Conservation (phyloP, 2,329 filamentous ascomycete species). For the Aciculosporium take region DNA sequence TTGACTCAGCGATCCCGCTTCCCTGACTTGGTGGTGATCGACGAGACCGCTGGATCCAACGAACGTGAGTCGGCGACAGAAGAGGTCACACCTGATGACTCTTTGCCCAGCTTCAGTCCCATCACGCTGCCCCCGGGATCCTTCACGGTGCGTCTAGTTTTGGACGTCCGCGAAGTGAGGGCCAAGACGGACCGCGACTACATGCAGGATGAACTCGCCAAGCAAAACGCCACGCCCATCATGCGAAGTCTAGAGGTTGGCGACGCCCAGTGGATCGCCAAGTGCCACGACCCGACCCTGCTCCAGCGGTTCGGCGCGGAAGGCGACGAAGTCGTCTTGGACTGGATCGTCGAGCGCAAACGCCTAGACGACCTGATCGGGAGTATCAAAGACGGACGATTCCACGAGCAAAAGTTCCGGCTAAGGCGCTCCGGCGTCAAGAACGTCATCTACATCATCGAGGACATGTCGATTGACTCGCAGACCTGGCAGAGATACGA, state of each 20-base stretch:
- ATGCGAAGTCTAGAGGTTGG: conserved; percentile 58
- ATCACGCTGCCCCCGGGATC: conserved; percentile 48
- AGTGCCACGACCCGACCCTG: conserved; percentile 44
- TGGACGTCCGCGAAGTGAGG: conserved; percentile 63
- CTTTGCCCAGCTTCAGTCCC: conserved; percentile 38
- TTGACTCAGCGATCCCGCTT: conserved; percentile 9
- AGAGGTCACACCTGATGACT: conserved; percentile 7
- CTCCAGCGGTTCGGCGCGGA: conserved; percentile 43
- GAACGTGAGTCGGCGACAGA: conserved; percentile 6
- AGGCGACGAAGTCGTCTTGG: conserved; percentile 58
- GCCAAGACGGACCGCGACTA: conserved; percentile 63
- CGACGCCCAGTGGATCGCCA: conserved; percentile 69
- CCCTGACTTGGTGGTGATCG: conserved; percentile 2
- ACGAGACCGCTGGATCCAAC: not conserved
- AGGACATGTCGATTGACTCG: conserved; percentile 51
- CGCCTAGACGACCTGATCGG: conserved; percentile 65
- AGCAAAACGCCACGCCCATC: conserved; percentile 49
- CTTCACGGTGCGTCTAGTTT: conserved; percentile 57
- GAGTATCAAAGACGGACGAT: conserved; percentile 71
- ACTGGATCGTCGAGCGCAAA: conserved; percentile 73
- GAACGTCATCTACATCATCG: conserved; percentile 66
- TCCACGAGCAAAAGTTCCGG: conserved; percentile 75
- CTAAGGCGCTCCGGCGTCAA: conserved; percentile 57
- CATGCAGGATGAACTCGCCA: conserved; percentile 55
- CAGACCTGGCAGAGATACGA: conserved; percentile 41